Evolutionary conservation across 225 moss, liverwort and hornwort genomes (phyloP).

Genomic region (Bryoerythrophyllum caledonicum): DNA sequence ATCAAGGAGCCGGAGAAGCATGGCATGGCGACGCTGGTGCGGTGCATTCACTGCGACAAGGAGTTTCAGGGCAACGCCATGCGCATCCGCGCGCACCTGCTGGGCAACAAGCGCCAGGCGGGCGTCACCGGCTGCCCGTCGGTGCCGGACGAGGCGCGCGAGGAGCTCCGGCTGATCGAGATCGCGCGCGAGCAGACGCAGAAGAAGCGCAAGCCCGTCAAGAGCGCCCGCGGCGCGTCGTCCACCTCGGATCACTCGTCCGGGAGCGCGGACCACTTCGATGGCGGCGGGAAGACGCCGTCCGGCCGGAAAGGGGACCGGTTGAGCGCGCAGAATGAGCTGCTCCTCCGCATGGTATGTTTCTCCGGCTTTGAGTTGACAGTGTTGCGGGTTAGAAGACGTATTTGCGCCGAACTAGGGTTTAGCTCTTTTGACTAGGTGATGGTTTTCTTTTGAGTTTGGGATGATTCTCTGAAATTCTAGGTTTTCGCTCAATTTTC

Average conservation of each 20-base stretch:
- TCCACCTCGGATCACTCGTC: conserved; percentile 56
- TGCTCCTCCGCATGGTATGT: conserved; percentile 46
- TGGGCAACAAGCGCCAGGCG: conserved; percentile 65
- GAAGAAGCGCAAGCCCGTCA: conserved; percentile 53
- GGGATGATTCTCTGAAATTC: too few species aligned
- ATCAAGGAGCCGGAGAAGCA: conserved; percentile 68
- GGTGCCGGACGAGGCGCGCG: conserved; percentile 58
- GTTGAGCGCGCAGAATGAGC: conserved; percentile 34
- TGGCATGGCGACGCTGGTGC: conserved; percentile 65
- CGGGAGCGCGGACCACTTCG: conserved; percentile 52
- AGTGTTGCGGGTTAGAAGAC: too few species aligned
- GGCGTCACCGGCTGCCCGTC: conserved; percentile 60
- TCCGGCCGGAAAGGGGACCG: conserved; percentile 40
- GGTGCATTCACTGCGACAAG: conserved; percentile 56
- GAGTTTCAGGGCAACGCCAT: conserved; percentile 72
- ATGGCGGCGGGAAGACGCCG: conserved; percentile 26
- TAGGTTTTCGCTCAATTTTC: too few species aligned
- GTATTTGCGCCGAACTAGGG: too few species aligned
- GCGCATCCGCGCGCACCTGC: conserved; percentile 64
- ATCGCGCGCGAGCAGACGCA: conserved; percentile 49
- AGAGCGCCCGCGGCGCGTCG: conserved; percentile 30
- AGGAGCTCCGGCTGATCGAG: conserved; percentile 58
- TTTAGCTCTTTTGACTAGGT: too few species aligned
- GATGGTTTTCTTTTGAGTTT: too few species aligned
- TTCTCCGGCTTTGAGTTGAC: too few species aligned